These are phyloP conservation scores for Metschnikowia cubensis DNA, from an alignment of 805 yeast species.

Conservation along the genomic window DNA sequence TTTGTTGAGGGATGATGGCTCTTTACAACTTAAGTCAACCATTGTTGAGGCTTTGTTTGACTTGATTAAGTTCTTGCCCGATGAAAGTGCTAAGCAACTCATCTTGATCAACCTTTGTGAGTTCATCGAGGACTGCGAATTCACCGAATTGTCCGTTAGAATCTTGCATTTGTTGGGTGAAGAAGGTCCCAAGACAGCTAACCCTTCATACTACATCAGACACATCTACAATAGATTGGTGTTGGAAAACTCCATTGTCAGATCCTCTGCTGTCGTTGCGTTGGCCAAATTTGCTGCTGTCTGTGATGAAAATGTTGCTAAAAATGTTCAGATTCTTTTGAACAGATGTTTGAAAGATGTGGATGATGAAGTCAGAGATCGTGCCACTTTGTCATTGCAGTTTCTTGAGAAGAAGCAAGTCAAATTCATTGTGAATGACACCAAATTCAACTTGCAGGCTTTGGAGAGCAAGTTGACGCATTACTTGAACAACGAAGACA, in stretches of 20 bases:
- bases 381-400: conserved; percentile 83
- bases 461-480: conserved; percentile 74
- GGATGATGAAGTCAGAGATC: conserved; percentile 97
- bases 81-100: conserved; percentile 61
- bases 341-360: conserved; percentile 80
- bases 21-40: conserved; percentile 75
- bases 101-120: conserved; percentile 91
- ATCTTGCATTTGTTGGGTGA: conserved; percentile 87
- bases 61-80: conserved; percentile 80
- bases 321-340: conserved; percentile 70
- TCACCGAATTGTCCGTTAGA: conserved; percentile 88
- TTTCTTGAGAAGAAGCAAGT: conserved; percentile 44
- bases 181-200: conserved; percentile 84
- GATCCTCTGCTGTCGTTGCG: conserved; percentile 94
- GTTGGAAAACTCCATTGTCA: conserved; percentile 88
- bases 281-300: conserved; percentile 84
- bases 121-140: conserved; percentile 97
- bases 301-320: conserved; percentile 61
- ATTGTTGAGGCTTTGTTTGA: conserved; percentile 93
- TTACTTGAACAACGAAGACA: conserved; percentile 57
- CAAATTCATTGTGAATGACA: conserved; percentile 59
- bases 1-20: conserved; percentile 86
- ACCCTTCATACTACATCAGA: conserved; percentile 88
- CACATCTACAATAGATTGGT: conserved; percentile 96
- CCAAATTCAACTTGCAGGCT: conserved; percentile 66